A percentile compares a stretch with the other conserved stretches of the same genome.
These are phyloP conservation scores for Beta corolliflora DNA, from an alignment of 179 eudicot genomes.

Conservation along the genomic window DNA sequence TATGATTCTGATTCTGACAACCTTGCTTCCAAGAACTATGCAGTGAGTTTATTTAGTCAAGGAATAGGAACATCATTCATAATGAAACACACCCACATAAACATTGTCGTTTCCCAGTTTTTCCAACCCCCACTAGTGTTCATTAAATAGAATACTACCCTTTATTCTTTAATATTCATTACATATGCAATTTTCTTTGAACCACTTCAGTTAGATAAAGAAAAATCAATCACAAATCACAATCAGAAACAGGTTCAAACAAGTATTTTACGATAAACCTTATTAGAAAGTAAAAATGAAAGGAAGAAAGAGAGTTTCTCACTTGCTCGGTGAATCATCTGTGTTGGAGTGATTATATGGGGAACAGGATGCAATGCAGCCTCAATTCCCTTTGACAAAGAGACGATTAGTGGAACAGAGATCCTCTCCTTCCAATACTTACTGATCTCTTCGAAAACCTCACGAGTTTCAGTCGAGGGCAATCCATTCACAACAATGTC, in stretches of 20 bases:
- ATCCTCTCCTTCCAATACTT: constrained; percentile 85
- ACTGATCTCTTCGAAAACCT: constrained; percentile 85
- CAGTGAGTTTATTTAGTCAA: background rate
- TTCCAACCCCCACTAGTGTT: background rate
- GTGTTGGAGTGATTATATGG: constrained; percentile 78
- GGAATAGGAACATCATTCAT: background rate
- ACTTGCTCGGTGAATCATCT: constrained; percentile 82
- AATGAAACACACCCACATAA: background rate
- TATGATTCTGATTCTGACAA: no score
- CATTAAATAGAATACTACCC: background rate
- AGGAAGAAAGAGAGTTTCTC: constrained; percentile 31
- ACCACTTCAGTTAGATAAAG: background rate
- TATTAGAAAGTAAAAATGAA: background rate
- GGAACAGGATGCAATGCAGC: constrained; percentile 76
- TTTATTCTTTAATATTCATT: background rate
- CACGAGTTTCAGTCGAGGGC: constrained; percentile 89
- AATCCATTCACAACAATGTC: constrained; percentile 86
- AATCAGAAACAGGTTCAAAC: background rate
- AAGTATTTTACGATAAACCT: background rate
- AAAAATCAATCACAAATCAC: background rate
- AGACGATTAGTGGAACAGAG: constrained; percentile 59
- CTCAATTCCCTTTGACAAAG: constrained; percentile 89
- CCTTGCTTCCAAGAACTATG: background rate
- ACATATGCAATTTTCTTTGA: background rate
- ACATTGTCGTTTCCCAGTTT: background rate